Percentiles rank a stretch among this genome's conserved stretches.
These are phyloP conservation scores for Pleomassaria siparia DNA, from an alignment of 2,329 filamentous ascomycete species.

Conservation along the genomic window DNA sequence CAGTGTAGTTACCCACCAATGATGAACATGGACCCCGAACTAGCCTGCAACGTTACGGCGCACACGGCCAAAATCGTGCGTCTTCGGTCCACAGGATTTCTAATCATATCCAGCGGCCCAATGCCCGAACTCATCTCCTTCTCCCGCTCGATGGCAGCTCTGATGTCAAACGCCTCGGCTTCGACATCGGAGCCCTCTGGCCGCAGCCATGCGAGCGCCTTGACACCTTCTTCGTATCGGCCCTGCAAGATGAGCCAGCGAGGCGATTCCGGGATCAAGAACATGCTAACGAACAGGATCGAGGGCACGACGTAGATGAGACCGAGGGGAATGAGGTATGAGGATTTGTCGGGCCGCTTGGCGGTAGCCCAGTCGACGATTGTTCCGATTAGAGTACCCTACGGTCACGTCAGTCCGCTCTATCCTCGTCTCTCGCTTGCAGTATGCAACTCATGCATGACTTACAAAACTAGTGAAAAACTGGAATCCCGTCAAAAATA, in stretches of 20 bases:
- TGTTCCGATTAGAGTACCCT: constrained; percentile 48
- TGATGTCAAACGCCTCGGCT: constrained; percentile 32
- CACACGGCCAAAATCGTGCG: constrained; percentile 39
- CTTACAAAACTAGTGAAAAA: constrained; percentile 51
- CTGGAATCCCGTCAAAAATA: constrained; percentile 53
- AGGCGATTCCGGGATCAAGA: constrained; percentile 35
- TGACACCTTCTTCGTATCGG: constrained; percentile 31
- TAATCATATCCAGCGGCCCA: constrained; percentile 40
- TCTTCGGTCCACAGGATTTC: constrained; percentile 36
- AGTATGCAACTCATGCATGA: too few relatives aligned
- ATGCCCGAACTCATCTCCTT: constrained; percentile 30
- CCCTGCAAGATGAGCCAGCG: constrained; percentile 38
- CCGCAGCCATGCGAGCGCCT: constrained; percentile 44
- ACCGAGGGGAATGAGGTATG: constrained; percentile 53
- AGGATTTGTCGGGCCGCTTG: constrained; percentile 32
- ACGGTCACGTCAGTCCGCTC: constrained; percentile 5
- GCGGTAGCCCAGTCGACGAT: constrained; percentile 56
- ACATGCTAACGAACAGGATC: constrained; percentile 45
- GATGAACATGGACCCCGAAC: constrained; percentile 44
- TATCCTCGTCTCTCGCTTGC: too few relatives aligned
- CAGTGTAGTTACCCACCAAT: constrained; percentile 33
- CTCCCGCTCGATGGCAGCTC: constrained; percentile 37
- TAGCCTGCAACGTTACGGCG: constrained; percentile 40
- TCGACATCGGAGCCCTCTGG: constrained; percentile 44
- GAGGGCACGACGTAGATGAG: constrained; percentile 54